Evolutionary conservation across 768 basidiomycete species (phyloP), one percentile per base, ranked within the genome.

Genomic region (Tremella yokohamensis): DNA sequence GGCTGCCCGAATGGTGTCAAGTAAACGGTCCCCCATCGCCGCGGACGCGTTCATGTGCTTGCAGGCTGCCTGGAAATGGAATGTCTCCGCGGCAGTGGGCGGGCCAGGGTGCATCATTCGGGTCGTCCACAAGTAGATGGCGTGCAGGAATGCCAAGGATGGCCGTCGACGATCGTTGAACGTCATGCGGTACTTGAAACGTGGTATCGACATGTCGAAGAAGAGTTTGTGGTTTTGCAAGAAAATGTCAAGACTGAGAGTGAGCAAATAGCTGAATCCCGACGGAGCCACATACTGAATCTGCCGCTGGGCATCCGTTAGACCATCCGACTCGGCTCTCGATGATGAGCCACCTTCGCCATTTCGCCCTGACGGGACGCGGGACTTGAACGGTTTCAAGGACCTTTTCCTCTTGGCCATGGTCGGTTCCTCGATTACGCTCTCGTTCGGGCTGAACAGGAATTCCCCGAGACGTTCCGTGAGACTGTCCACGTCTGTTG

Each of bases 71-170:
- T 63, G 40, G 52, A 58, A 73, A 52, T 65, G 69, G 20, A 52
- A 51, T 20, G 52, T 40, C 40, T 73, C 71, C 57, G 61, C 59
- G 0, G 62, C 29, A 0, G n/a, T 45, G 7, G 42, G 22, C 6
- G 42, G 22, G 6, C 29, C 29, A 45, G 42, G 42, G 22, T 45
- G n/a, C n/a, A 45, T 61, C 59, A 73, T 66, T 15, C 71, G 24
- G 9, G 71, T 66, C 13, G 64, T 68, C 71, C 71, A 73, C 1
- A 73, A 58, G 39, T 73, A 73, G 61, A 73, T 73, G 2, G 66
- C 71, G 40, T 68, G 61, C 20, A 73, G 54, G 3, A 73, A 40
- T 3, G 71, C 66, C 18, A 65, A 50, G 38, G 59, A 59, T 9
- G 71, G 71, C 16, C 71, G 61, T 7, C 64, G 64, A 3, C 60